phyloP scores from a whole-genome alignment of 495 filamentous ascomycete genomes.

The Margaritispora aquatica region DNA sequence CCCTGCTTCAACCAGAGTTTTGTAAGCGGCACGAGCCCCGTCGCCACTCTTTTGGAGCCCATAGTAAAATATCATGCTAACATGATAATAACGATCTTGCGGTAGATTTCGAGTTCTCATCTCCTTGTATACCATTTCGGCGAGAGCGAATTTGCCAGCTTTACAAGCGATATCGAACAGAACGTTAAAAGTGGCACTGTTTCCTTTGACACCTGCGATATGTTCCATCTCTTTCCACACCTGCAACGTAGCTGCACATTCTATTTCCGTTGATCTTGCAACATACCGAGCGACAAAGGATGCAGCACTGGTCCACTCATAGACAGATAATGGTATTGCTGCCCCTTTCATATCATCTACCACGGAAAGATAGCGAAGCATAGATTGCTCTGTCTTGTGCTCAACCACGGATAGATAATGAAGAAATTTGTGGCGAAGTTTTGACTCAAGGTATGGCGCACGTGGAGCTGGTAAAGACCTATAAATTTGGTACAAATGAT shows the following conservation, averaged over 20 bases:
- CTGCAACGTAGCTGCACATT: constrained; percentile 66
- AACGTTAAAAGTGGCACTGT: constrained; percentile 78
- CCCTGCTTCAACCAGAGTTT: constrained; percentile 68
- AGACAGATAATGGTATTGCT: constrained; percentile 52
- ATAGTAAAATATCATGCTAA: constrained; percentile 74
- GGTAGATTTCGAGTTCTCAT: constrained; percentile 60
- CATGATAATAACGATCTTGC: constrained; percentile 69
- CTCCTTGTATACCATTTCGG: constrained; percentile 77
- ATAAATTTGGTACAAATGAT: constrained; percentile 56
- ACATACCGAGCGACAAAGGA: constrained; percentile 69
- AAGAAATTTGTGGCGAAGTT: constrained; percentile 57
- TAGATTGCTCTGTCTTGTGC: constrained; percentile 46
- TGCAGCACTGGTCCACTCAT: constrained; percentile 80
- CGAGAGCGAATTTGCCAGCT: constrained; percentile 72
- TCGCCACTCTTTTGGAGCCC: constrained; percentile 64
- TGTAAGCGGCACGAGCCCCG: constrained; percentile 64
- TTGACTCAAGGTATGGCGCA: constrained; percentile 53
- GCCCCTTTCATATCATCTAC: constrained; percentile 73
- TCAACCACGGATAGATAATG: constrained; percentile 59
- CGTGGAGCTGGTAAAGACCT: constrained; percentile 56
- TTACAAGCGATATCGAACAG: constrained; percentile 86
- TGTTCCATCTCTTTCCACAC: constrained; percentile 90
- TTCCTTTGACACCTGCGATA: constrained; percentile 53
- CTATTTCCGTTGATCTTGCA: constrained; percentile 49
- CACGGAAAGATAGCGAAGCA: constrained; percentile 77